Evolutionary conservation across 208 protist species (phyloP).

Genomic region (Endotrypanum monterogeii): DNA sequence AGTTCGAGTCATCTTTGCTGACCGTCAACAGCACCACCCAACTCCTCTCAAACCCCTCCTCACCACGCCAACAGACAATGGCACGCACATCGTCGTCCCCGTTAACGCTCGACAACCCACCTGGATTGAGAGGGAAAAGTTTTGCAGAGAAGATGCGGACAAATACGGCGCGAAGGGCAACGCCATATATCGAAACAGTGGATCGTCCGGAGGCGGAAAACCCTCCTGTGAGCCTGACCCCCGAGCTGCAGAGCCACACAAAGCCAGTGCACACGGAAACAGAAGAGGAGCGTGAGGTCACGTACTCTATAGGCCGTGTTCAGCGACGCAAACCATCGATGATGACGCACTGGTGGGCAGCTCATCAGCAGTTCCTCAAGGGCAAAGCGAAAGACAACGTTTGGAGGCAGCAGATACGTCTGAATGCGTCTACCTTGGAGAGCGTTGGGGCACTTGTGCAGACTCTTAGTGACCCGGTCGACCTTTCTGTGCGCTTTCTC

Average conservation of each 20-base stretch:
- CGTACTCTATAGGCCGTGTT: slow-evolving; percentile 29
- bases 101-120: background rate
- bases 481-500: slow-evolving; percentile 12
- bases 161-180: background rate
- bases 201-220: background rate
- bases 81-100: background rate
- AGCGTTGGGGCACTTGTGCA: slow-evolving; percentile 5
- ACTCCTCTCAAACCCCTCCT: background rate
- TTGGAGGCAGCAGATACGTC: too few species aligned
- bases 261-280: slow-evolving; percentile 14
- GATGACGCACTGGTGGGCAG: slow-evolving; percentile 24
- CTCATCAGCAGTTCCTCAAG: slow-evolving; percentile 8
- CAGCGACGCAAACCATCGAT: slow-evolving; percentile 4
- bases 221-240: background rate
- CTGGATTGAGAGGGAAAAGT: background rate
- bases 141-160: background rate
- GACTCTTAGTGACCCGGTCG: slow-evolving; percentile 9
- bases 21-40: background rate
- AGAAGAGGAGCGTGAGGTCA: slow-evolving; percentile 27
- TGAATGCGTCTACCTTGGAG: background rate
- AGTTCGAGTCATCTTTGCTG: slow-evolving; percentile 20
- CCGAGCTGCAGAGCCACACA: background rate
- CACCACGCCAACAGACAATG: background rate
- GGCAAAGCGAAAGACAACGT: background rate
- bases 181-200: background rate